Percentiles rank a stretch among this genome's conserved stretches.
phyloP scores from a whole-genome alignment of 2,329 filamentous ascomycete genomes.

The Calonectria pauciramosa region DNA sequence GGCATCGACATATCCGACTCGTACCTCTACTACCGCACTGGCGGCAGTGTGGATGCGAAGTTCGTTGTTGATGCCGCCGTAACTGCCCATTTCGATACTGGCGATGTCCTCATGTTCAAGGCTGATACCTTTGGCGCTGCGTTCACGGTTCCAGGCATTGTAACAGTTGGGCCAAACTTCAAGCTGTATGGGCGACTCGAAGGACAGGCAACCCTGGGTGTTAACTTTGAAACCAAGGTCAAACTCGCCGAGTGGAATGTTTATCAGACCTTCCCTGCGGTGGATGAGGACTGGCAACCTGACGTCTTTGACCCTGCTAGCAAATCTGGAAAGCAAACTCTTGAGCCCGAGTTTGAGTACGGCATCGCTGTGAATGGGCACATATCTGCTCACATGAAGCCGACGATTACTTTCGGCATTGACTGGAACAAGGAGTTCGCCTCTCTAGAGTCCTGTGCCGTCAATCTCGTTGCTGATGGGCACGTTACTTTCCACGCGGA shows the following conservation, averaged over 20 bases:
- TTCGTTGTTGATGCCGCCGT: not conserved
- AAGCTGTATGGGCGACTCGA: not conserved
- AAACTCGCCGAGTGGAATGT: not conserved
- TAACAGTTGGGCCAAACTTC: not conserved
- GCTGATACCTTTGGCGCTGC: not conserved
- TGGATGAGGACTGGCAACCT: not conserved
- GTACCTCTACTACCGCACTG: not conserved
- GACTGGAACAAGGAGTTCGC: not conserved
- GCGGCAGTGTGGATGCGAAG: not conserved
- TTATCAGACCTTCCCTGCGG: not conserved
- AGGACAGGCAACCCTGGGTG: not conserved
- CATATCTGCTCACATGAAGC: not conserved
- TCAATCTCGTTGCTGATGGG: not conserved
- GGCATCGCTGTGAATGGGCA: not conserved
- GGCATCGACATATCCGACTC: not conserved
- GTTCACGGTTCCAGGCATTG: not conserved
- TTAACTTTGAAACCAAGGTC: not conserved
- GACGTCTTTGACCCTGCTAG: not conserved
- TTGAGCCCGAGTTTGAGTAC: not conserved
- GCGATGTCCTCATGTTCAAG: not conserved
- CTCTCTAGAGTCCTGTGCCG: not conserved
- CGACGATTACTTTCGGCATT: not conserved
- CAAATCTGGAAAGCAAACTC: not conserved
- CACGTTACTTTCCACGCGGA: not conserved
- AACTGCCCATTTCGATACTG: not conserved